phyloP scores from a whole-genome alignment of 2,329 filamentous ascomycete species.

The Ophiosphaerella korrae region DNA sequence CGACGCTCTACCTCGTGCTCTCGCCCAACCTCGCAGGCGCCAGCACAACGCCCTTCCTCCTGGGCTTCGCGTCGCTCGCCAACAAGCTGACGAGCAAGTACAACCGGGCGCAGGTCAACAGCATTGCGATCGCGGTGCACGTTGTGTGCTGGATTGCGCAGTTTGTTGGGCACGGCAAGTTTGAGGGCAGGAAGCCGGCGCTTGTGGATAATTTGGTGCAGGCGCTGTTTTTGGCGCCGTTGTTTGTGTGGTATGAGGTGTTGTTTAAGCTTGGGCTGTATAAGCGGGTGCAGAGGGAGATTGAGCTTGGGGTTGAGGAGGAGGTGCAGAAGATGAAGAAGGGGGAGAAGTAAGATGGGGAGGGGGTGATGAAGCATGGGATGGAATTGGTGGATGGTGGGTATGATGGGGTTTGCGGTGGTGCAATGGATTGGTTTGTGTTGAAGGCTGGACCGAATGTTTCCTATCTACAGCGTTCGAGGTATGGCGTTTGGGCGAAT shows the following conservation, averaged over 20 bases:
- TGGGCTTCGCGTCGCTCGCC: slow-evolving; percentile 72
- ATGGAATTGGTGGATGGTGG: background rate
- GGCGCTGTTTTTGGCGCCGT: slow-evolving; percentile 86
- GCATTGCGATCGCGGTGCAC: slow-evolving; percentile 69
- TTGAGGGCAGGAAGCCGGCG: slow-evolving; percentile 84
- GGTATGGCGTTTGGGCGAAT: too few species aligned
- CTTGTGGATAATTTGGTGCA: slow-evolving; percentile 89
- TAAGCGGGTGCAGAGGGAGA: slow-evolving; percentile 55
- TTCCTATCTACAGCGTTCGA: background rate
- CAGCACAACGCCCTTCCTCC: slow-evolving; percentile 72
- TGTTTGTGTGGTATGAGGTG: slow-evolving; percentile 96
- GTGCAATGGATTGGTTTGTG: background rate
- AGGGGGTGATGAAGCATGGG: background rate
- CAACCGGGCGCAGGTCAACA: slow-evolving; percentile 62
- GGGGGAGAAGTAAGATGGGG: slow-evolving; percentile 7
- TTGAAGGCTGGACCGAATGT: background rate
- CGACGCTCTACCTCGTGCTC: slow-evolving; percentile 83
- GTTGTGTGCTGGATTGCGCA: slow-evolving; percentile 82
- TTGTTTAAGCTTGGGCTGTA: slow-evolving; percentile 89
- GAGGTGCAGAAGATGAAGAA: slow-evolving; percentile 55
- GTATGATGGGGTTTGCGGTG: background rate
- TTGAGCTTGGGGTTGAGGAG: slow-evolving; percentile 47
- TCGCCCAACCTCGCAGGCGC: slow-evolving; percentile 83
- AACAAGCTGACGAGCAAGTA: slow-evolving; percentile 70
- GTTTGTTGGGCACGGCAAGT: slow-evolving; percentile 88